Evolutionary conservation across 257 asterid genomes (phyloP).

Genomic region (Solanum piurae): DNA sequence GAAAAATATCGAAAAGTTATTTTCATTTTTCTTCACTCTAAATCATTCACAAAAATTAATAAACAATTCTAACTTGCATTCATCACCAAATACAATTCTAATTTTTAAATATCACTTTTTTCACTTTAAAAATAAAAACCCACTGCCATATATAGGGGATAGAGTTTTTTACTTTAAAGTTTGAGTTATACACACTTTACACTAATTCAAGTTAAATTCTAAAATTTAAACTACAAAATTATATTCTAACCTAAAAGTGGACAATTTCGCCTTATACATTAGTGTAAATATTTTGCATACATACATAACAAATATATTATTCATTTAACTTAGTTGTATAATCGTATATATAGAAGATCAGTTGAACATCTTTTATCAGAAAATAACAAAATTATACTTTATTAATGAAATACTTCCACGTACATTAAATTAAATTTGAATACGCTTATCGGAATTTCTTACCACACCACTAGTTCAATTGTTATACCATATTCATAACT

Average conservation of each 20-base stretch:
- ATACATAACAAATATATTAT: too few relatives aligned
- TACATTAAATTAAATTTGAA: too few relatives aligned
- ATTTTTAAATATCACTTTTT: too few relatives aligned
- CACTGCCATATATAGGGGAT: neutral
- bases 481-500: neutral
- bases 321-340: neutral
- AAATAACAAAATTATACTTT: too few relatives aligned
- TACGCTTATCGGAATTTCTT: too few relatives aligned
- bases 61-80: neutral
- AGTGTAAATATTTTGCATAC: neutral
- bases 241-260: neutral
- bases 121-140: too few relatives aligned
- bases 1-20: neutral
- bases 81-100: neutral
- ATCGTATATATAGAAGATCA: too few relatives aligned
- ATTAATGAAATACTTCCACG: neutral
- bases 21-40: neutral
- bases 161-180: neutral
- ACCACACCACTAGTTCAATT: too few relatives aligned
- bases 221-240: too few relatives aligned
- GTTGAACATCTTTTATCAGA: neutral
- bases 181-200: neutral
- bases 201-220: neutral
- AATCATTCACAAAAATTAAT: neutral
- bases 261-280: neutral